Conservation (phyloP, 179 eudicot species). For the Beta macrorhiza region DNA sequence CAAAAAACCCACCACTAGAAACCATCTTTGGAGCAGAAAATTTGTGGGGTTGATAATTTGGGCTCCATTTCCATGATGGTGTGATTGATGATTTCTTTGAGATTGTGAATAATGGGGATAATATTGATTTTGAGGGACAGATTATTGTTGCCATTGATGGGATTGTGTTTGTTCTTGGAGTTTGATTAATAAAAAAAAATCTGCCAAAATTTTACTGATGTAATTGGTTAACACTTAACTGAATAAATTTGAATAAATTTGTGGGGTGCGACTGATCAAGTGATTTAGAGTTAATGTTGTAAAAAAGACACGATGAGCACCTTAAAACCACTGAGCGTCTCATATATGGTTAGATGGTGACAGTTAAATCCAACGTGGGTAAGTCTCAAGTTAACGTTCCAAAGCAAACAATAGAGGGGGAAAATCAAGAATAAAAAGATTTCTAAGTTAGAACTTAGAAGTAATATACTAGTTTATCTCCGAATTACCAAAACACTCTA, state of each 20-base stretch:
- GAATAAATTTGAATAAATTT: too few relatives aligned
- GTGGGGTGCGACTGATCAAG: too few relatives aligned
- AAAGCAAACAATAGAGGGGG: too few relatives aligned
- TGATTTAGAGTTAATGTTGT: neutral
- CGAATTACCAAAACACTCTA: too few relatives aligned
- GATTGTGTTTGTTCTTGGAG: neutral
- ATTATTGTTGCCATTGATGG: conserved; percentile 23
- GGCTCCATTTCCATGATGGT: conserved; percentile 17
- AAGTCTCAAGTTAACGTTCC: too few relatives aligned
- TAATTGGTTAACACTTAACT: too few relatives aligned
- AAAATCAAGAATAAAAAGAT: too few relatives aligned
- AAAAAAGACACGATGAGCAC: conserved; percentile 28
- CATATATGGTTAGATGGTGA: too few relatives aligned
- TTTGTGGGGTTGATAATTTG: conserved; percentile 1
- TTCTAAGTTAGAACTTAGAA: too few relatives aligned
- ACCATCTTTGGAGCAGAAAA: conserved; percentile 28
- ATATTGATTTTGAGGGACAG: conserved; percentile 19
- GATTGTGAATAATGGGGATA: conserved; percentile 21
- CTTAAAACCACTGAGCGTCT: neutral
- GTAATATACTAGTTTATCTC: too few relatives aligned
- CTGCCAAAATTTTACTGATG: too few relatives aligned
- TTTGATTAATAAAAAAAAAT: neutral
- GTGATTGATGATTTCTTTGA: conserved; percentile 1
- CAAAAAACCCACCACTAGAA: conserved; percentile 36
- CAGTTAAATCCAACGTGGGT: too few relatives aligned